Evolutionary conservation across 305 asterid species (phyloP).

Genomic region (Salvia sclarea): DNA sequence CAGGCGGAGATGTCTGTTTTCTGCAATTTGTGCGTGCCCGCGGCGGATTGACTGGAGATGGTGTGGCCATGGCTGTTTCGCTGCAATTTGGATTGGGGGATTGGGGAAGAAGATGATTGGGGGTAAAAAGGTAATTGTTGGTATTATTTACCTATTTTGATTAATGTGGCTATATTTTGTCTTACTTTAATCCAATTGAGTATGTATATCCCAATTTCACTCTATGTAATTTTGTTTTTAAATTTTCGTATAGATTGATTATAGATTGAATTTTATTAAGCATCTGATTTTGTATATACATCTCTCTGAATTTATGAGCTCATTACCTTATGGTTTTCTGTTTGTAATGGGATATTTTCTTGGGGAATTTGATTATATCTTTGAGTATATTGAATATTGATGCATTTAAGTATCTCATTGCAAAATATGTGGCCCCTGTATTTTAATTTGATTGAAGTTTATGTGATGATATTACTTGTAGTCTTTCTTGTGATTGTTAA

Average conservation of each 20-base stretch:
- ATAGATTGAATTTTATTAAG: conserved; percentile 12
- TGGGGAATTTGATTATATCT: background rate
- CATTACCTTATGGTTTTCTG: conserved; percentile 23
- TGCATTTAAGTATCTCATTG: background rate
- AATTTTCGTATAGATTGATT: conserved; percentile 7
- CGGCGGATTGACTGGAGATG: too few species aligned
- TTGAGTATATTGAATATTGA: background rate
- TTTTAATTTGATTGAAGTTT: background rate
- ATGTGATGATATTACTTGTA: background rate
- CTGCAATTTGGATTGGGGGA: too few species aligned
- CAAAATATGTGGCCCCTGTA: background rate
- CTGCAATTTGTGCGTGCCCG: too few species aligned
- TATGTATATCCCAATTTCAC: too few species aligned
- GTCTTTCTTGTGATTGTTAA: background rate
- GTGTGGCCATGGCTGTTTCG: too few species aligned
- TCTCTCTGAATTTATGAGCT: conserved; percentile 30
- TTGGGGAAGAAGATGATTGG: too few species aligned
- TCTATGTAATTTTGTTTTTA: background rate
- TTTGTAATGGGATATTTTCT: conserved; percentile 20
- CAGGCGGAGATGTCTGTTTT: too few species aligned
- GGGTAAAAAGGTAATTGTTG: too few species aligned
- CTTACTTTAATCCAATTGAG: too few species aligned
- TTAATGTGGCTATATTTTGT: too few species aligned
- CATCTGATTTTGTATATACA: conserved; percentile 1
- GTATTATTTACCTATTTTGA: too few species aligned